phyloP scores from a whole-genome alignment of 2,329 filamentous ascomycete genomes.

The Phoma sp. region DNA sequence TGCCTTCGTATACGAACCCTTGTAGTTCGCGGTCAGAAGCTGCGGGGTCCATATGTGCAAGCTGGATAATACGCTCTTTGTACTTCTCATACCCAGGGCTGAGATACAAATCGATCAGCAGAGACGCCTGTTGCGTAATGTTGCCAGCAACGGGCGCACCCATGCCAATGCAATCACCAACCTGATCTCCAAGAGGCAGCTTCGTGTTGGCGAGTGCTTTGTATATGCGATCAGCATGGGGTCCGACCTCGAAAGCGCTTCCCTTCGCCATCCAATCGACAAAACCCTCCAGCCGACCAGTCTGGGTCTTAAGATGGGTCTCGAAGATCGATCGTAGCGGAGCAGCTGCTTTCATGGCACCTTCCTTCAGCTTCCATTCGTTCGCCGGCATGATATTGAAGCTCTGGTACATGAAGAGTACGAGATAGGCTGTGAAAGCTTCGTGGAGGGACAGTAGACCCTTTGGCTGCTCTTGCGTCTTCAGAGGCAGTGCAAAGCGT shows the following conservation, averaged over 20 bases:
- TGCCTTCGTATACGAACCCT: conserved; percentile 62
- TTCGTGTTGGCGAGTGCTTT: conserved; percentile 56
- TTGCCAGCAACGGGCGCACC: conserved; percentile 59
- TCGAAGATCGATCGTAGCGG: conserved; percentile 70
- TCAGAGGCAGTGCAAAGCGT: conserved; percentile 71
- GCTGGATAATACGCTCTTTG: conserved; percentile 59
- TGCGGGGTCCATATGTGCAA: conserved; percentile 54
- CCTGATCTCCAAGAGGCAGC: conserved; percentile 56
- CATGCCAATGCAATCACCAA: conserved; percentile 59
- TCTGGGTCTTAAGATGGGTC: conserved; percentile 69
- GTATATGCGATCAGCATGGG: conserved; percentile 60
- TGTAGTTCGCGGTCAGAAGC: conserved; percentile 64
- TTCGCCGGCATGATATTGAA: conserved; percentile 60
- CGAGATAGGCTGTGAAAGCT: conserved; percentile 62
- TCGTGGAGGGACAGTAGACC: conserved; percentile 59
- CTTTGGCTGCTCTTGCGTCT: conserved; percentile 65
- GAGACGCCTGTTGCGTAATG: conserved; percentile 60
- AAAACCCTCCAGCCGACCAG: conserved; percentile 60
- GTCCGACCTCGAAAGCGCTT: conserved; percentile 64
- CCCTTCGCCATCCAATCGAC: conserved; percentile 53
- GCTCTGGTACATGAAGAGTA: conserved; percentile 67
- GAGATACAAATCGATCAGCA: conserved; percentile 62
- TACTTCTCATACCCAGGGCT: conserved; percentile 57
- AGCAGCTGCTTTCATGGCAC: conserved; percentile 60
- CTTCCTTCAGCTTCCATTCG: conserved; percentile 58